phyloP scores from a whole-genome alignment of 768 basidiomycete species.

The Filobasidium floriforme region DNA sequence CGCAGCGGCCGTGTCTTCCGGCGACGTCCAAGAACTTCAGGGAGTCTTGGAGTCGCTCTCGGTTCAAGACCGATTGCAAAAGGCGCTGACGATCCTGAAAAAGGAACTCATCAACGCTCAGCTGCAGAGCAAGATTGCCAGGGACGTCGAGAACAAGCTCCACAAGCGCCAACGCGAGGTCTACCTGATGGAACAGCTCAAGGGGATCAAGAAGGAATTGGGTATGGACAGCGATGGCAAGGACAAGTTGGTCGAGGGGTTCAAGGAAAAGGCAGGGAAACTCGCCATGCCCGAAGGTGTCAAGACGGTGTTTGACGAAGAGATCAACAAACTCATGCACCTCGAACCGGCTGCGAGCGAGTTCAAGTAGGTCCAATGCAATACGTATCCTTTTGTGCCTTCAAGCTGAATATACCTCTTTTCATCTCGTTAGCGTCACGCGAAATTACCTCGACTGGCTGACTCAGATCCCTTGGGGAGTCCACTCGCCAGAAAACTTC shows the following conservation, averaged over 20 bases:
- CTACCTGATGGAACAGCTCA: slow-evolving; percentile 92
- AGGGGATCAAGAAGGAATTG: slow-evolving; percentile 90
- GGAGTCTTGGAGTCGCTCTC: slow-evolving; percentile 80
- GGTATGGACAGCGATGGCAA: slow-evolving; percentile 94
- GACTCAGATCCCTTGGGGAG: slow-evolving; percentile 86
- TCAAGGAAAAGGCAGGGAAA: slow-evolving; percentile 70
- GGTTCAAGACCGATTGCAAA: slow-evolving; percentile 80
- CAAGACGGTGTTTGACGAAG: slow-evolving; percentile 91
- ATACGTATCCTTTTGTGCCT: not conserved
- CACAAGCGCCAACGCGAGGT: slow-evolving; percentile 90
- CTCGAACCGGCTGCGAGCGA: slow-evolving; percentile 86
- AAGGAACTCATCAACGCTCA: slow-evolving; percentile 97
- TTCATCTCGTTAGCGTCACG: slow-evolving; percentile 53
- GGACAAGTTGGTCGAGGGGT: slow-evolving; percentile 86
- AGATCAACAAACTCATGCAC: slow-evolving; percentile 77
- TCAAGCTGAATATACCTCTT: not conserved
- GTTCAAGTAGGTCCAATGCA: slow-evolving; percentile 53
- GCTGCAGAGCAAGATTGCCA: slow-evolving; percentile 79
- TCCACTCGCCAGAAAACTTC: slow-evolving; percentile 86
- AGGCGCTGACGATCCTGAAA: slow-evolving; percentile 85
- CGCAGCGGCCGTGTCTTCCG: slow-evolving; percentile 87
- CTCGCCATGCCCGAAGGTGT: slow-evolving; percentile 85
- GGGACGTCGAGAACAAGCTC: slow-evolving; percentile 90
- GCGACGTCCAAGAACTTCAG: slow-evolving; percentile 86
- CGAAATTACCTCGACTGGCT: slow-evolving; percentile 77